Percentiles rank a stretch among this genome's conserved stretches.
phyloP scores from a whole-genome alignment of 2,329 filamentous ascomycete genomes.

The Diplodia sapinea region DNA sequence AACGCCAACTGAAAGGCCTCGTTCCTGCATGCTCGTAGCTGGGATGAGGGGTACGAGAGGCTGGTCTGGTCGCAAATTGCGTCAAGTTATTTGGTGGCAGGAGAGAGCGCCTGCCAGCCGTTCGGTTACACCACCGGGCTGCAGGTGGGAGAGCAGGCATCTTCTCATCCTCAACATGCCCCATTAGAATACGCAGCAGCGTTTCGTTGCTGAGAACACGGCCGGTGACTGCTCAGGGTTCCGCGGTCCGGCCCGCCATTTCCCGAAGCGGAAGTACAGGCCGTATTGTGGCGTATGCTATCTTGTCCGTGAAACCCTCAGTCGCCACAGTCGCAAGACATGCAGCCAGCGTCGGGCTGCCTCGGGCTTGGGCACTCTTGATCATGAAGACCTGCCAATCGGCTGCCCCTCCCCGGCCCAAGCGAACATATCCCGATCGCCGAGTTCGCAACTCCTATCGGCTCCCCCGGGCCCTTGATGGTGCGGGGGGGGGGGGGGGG shows the following conservation, averaged over 20 bases:
- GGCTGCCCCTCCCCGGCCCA: neutral
- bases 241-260: slow-evolving; percentile 5
- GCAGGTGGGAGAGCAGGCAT: neutral
- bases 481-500: too few species aligned
- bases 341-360: neutral
- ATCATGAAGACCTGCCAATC: neutral
- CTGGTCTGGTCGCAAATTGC: neutral
- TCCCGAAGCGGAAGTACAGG: neutral
- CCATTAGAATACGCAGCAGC: neutral
- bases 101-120: neutral
- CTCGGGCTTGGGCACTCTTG: too few species aligned
- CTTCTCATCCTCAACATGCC: too few species aligned
- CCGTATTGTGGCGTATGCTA: neutral
- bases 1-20: neutral
- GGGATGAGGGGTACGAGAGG: neutral
- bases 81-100: neutral
- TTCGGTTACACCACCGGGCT: neutral
- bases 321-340: neutral
- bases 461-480: neutral
- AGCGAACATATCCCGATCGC: neutral
- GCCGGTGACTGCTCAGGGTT: neutral
- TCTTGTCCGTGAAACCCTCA: neutral
- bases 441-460: neutral
- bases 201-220: neutral
- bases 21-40: neutral